These are phyloP conservation scores for Calonectria ilicicola DNA, from an alignment of 2,329 filamentous ascomycete species.

Conservation along the genomic window DNA sequence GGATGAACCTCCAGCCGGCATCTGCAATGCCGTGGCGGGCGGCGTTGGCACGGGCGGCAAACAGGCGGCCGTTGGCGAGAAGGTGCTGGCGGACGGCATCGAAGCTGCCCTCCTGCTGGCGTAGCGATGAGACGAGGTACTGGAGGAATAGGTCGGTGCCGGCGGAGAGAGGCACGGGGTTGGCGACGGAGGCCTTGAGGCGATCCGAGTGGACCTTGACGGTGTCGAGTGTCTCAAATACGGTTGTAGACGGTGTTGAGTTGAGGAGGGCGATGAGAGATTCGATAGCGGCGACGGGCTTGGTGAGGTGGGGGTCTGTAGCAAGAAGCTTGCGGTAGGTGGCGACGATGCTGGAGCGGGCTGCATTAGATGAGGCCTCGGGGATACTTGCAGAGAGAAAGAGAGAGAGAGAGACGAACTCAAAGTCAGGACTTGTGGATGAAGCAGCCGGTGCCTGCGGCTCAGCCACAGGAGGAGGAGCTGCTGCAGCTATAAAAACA, in stretches of 20 bases:
- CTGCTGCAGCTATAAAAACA: slow-evolving; percentile 4
- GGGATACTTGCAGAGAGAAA: neutral
- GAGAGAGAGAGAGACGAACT: slow-evolving; percentile 33
- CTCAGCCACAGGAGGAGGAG: slow-evolving; percentile 32
- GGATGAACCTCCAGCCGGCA: slow-evolving; percentile 82
- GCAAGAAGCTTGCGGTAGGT: slow-evolving; percentile 67
- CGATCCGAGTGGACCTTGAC: slow-evolving; percentile 81
- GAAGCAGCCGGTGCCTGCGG: slow-evolving; percentile 34
- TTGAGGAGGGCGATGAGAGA: slow-evolving; percentile 89
- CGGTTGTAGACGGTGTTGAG: slow-evolving; percentile 83
- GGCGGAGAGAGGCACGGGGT: slow-evolving; percentile 91
- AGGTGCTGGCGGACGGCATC: slow-evolving; percentile 86
- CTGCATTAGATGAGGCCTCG: neutral
- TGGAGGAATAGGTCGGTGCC: slow-evolving; percentile 96
- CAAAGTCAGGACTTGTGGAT: slow-evolving; percentile 36
- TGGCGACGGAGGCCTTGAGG: slow-evolving; percentile 83
- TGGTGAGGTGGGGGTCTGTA: slow-evolving; percentile 86
- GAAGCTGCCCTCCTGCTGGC: slow-evolving; percentile 71
- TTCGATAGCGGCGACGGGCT: slow-evolving; percentile 95
- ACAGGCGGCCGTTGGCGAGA: slow-evolving; percentile 85
- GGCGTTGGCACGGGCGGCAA: slow-evolving; percentile 88
- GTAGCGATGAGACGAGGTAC: slow-evolving; percentile 84
- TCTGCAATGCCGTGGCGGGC: slow-evolving; percentile 85
- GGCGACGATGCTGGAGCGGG: slow-evolving; percentile 61
- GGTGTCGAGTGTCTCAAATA: slow-evolving; percentile 92